Percentiles rank a stretch among this genome's conserved stretches.
Evolutionary conservation across 2,329 filamentous ascomycete species (phyloP).

Genomic region (Pseudocercospora eumusae): DNA sequence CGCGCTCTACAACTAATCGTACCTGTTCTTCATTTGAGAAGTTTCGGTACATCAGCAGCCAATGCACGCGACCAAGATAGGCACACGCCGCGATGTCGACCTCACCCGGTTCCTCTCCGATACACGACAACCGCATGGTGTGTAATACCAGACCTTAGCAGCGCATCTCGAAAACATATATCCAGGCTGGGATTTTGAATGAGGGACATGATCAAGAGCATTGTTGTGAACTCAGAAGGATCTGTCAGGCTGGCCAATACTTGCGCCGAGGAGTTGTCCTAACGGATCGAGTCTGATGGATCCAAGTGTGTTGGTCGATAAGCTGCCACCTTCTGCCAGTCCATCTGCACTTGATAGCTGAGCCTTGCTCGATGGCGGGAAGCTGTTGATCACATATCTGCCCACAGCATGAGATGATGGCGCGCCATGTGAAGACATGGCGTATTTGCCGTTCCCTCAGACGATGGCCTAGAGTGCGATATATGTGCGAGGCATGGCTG

Average conservation of each 20-base stretch:
- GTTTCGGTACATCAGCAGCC: too few relatives aligned
- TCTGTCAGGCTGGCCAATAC: too few relatives aligned
- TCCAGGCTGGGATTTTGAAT: not conserved
- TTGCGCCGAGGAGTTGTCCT: too few relatives aligned
- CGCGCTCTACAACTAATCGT: too few relatives aligned
- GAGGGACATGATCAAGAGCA: not conserved
- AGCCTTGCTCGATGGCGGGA: too few relatives aligned
- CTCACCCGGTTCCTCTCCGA: not conserved
- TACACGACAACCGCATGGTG: not conserved
- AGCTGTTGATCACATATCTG: not conserved
- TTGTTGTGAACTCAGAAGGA: not conserved
- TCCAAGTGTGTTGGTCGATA: not conserved
- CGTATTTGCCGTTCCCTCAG: not conserved
- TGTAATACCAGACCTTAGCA: not conserved
- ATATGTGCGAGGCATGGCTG: too few relatives aligned
- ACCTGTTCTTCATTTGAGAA: too few relatives aligned
- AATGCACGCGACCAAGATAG: too few relatives aligned
- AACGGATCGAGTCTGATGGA: not conserved
- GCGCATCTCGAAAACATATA: not conserved
- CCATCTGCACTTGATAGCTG: not conserved
- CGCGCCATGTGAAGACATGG: not conserved
- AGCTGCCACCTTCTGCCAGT: not conserved
- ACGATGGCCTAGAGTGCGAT: too few relatives aligned
- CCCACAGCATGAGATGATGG: not conserved
- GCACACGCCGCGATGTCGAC: not conserved